Percentiles rank a stretch among this genome's conserved stretches.
These are phyloP conservation scores for Aspergillus sp. DNA, from an alignment of 2,329 filamentous ascomycete genomes.

Conservation along the genomic window DNA sequence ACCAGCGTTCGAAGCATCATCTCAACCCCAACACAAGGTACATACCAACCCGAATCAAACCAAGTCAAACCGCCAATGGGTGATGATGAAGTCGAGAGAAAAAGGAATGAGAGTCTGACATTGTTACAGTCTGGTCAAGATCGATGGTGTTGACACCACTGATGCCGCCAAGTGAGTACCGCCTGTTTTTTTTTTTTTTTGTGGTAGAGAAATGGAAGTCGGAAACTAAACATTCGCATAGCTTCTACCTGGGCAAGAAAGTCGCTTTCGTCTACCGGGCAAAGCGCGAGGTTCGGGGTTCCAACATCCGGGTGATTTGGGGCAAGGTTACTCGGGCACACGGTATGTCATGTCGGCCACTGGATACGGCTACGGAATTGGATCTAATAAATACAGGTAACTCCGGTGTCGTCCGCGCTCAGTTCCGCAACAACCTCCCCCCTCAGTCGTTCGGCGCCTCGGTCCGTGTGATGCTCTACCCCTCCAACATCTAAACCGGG, in stretches of 20 bases:
- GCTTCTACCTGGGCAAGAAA: slow-evolving; percentile 98
- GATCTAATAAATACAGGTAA: slow-evolving; percentile 55
- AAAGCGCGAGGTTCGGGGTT: slow-evolving; percentile 87
- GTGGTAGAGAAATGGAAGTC: slow-evolving; percentile 10
- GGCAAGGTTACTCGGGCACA: slow-evolving; percentile 95
- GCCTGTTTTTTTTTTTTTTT: background rate
- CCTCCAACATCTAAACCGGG: slow-evolving; percentile 79
- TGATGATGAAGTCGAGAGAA: no score
- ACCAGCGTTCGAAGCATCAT: slow-evolving; percentile 89
- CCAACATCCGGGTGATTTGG: slow-evolving; percentile 99
- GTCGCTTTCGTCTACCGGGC: slow-evolving; percentile 98
- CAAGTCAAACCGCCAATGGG: slow-evolving; percentile 1
- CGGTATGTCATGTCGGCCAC: slow-evolving; percentile 51
- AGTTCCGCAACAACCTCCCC: slow-evolving; percentile 93
- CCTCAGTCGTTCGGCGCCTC: slow-evolving; percentile 94
- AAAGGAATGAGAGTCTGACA: slow-evolving; percentile 18
- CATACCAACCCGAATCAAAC: slow-evolving; percentile 9
- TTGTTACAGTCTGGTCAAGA: slow-evolving; percentile 72
- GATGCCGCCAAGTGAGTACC: slow-evolving; percentile 67
- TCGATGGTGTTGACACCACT: slow-evolving; percentile 92
- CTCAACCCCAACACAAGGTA: slow-evolving; percentile 74
- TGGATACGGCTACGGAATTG: background rate
- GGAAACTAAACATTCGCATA: slow-evolving; percentile 14
- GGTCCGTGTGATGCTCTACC: slow-evolving; percentile 96
- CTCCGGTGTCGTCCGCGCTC: slow-evolving; percentile 94